Percentiles rank a stretch among this genome's conserved stretches.
These are phyloP conservation scores for Penicillium fuscoglaucum DNA, from an alignment of 2,329 filamentous ascomycete genomes.

Conservation along the genomic window DNA sequence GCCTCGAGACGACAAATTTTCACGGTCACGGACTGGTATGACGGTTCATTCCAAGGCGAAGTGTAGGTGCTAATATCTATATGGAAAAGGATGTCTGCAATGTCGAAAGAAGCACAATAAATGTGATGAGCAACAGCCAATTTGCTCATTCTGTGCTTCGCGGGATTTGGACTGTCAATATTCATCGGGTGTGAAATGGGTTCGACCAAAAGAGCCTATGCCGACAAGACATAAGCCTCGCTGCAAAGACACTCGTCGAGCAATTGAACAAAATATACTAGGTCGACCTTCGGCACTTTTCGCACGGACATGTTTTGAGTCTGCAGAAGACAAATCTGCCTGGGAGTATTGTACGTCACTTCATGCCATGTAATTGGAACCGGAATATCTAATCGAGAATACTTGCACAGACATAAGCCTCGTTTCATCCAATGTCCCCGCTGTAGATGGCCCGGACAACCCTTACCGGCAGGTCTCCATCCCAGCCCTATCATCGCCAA, in stretches of 20 bases:
- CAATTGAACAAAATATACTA: neutral
- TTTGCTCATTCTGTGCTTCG: constrained; percentile 18
- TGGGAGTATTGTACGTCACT: constrained; percentile 26
- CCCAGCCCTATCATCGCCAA: constrained; percentile 22
- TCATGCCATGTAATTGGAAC: neutral
- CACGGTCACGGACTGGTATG: constrained; percentile 24
- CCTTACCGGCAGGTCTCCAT: constrained; percentile 27
- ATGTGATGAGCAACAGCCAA: constrained; percentile 22
- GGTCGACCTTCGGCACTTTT: constrained; percentile 10
- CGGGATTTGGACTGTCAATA: constrained; percentile 19
- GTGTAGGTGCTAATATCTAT: constrained; percentile 1
- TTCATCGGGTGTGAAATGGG: constrained; percentile 23
- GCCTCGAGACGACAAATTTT: constrained; percentile 17
- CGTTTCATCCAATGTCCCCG: constrained; percentile 26
- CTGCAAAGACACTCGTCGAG: neutral
- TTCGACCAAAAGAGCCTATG: constrained; percentile 15
- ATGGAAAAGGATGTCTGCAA: constrained; percentile 20
- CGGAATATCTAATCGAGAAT: neutral
- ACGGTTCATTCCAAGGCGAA: neutral
- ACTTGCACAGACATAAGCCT: constrained; percentile 22
- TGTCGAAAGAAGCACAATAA: constrained; percentile 26
- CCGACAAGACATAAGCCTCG: constrained; percentile 20
- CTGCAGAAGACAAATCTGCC: constrained; percentile 20
- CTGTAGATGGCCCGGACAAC: constrained; percentile 26
- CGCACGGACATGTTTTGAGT: constrained; percentile 11